Percentiles rank a stretch among this genome's conserved stretches.
Conservation (phyloP, 2,329 filamentous ascomycete species). For the Verticillium albo-atrum region DNA sequence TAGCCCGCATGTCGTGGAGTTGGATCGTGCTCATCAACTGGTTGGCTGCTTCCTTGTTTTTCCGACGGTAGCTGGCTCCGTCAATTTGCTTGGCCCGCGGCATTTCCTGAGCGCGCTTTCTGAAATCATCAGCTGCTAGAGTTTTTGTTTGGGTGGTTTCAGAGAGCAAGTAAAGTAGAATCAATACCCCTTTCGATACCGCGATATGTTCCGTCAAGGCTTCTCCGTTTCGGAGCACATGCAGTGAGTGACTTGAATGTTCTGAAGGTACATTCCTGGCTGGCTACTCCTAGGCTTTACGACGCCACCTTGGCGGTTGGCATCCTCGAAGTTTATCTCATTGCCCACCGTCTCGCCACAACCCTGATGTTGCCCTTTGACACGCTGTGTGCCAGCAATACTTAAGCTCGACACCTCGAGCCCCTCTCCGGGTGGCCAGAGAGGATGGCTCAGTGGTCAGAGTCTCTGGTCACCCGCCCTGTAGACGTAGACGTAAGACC, state of each 20-base stretch:
- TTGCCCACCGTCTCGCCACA: neutral
- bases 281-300: no score
- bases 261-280: no score
- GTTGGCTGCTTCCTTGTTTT: neutral
- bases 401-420: neutral
- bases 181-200: neutral
- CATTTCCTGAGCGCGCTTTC: neutral
- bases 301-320: neutral
- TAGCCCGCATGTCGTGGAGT: neutral
- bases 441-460: neutral
- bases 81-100: neutral
- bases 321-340: neutral
- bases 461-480: neutral
- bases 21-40: neutral
- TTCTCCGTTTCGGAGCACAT: no score
- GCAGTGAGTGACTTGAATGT: no score
- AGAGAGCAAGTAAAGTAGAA: neutral
- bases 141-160: neutral
- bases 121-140: neutral
- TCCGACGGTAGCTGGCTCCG: neutral
- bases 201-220: neutral
- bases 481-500: neutral
- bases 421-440: neutral
- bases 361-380: rapidly evolving
- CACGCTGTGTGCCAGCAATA: no score